Percentiles rank a stretch among this genome's conserved stretches.
Evolutionary conservation across 2,329 filamentous ascomycete species (phyloP).

Genomic region (Sclerotinia minor): DNA sequence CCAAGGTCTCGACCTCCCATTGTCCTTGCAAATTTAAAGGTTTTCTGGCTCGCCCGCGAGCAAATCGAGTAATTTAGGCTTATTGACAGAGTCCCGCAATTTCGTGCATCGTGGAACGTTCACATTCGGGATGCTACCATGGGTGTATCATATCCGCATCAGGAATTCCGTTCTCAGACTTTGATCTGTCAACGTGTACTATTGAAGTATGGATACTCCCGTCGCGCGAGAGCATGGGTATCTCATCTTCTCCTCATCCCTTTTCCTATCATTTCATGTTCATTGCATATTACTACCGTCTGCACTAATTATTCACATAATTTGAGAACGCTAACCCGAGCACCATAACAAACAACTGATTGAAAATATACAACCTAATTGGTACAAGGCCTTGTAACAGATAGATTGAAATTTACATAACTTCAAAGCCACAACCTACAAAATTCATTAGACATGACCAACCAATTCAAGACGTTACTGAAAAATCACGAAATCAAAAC

Average conservation of each 20-base stretch:
- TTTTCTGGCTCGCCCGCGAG: background rate
- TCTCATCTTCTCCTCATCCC: constrained; percentile 1
- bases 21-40: background rate
- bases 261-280: constrained; percentile 9
- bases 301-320: background rate
- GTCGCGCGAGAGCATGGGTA: background rate
- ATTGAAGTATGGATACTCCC: background rate
- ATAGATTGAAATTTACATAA: constrained; percentile 22
- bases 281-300: background rate
- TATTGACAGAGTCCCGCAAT: constrained; percentile 10
- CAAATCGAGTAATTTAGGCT: background rate
- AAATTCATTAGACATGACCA: constrained; percentile 5
- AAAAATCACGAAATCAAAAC: constrained; percentile 5
- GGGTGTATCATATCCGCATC: constrained; percentile 16
- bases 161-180: constrained; percentile 13
- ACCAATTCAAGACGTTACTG: background rate
- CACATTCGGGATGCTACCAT: constrained; percentile 25
- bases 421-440: constrained; percentile 17
- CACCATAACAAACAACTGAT: background rate
- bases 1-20: constrained; percentile 14
- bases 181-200: constrained; percentile 19
- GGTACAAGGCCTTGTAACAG: constrained; percentile 16
- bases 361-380: constrained; percentile 6
- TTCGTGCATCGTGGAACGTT: constrained; percentile 26
- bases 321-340: constrained; percentile 3